Evolutionary conservation across 306 rosid species (phyloP).

Genomic region (Pyrus pyrifolia): DNA sequence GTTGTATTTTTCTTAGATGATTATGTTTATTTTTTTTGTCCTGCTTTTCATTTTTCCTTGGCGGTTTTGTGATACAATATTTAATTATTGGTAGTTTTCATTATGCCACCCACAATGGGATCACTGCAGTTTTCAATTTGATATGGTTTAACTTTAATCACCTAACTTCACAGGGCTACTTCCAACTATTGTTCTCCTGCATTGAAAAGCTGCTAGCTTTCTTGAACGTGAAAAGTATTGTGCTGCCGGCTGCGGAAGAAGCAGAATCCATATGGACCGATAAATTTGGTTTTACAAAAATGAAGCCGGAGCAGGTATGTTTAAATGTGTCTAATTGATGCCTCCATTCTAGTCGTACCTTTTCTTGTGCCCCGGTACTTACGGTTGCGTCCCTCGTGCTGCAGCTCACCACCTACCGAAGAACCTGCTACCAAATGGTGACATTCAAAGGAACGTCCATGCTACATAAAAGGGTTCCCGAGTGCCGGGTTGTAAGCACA

Average conservation of each 20-base stretch:
- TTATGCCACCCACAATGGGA: neutral
- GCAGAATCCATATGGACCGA: conserved; percentile 87
- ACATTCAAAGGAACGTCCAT: conserved; percentile 85
- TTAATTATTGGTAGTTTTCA: neutral
- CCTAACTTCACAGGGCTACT: conserved; percentile 65
- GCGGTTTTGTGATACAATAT: neutral
- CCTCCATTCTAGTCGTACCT: neutral
- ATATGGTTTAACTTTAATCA: neutral
- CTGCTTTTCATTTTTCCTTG: neutral
- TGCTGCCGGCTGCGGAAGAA: conserved; percentile 93
- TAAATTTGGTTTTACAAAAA: conserved; percentile 75
- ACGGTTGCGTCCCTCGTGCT: conserved; percentile 11
- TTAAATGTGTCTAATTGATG: neutral
- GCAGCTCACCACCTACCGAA: conserved; percentile 78
- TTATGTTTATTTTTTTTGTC: neutral
- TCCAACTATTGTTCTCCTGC: conserved; percentile 80
- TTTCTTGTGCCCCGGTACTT: neutral
- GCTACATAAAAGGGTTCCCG: conserved; percentile 73
- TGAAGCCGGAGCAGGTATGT: conserved; percentile 71
- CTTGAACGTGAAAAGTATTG: conserved; percentile 66
- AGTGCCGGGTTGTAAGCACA: conserved; percentile 40
- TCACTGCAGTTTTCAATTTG: neutral
- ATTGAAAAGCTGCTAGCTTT: conserved; percentile 77
- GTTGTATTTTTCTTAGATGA: neutral
- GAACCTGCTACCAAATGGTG: conserved; percentile 65